Conservation (phyloP, 371 early-diverging fungal genomes). For the Enteropsectra breve region DNA sequence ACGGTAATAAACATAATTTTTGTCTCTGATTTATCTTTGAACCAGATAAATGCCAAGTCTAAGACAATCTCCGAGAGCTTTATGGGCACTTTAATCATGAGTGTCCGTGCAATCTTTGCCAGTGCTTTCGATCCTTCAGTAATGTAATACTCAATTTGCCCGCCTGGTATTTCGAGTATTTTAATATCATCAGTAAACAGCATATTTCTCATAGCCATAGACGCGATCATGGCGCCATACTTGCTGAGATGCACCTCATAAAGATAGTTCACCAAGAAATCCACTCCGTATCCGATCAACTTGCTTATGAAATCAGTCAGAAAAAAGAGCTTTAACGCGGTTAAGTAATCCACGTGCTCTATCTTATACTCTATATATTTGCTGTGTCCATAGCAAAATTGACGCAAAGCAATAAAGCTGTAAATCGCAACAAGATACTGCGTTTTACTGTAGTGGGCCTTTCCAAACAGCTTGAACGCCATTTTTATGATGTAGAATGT, state of each 20-base stretch:
- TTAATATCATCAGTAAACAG: neutral
- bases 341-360: no score
- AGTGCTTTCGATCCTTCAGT: constrained; percentile 1
- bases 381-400: no score
- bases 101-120: neutral
- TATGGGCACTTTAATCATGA: neutral
- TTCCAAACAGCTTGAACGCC: no score
- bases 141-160: neutral
- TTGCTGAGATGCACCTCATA: neutral
- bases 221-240: neutral
- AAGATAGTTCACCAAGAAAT: neutral
- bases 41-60: neutral
- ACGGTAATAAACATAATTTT: neutral
- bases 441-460: no score
- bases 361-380: no score
- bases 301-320: no score
- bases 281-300: neutral
- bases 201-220: neutral
- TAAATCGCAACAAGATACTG: no score
- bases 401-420: no score
- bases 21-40: neutral
- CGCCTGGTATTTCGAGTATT: neutral
- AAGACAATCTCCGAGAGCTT: neutral
- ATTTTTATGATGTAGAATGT: no score
- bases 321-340: no score